Evolutionary conservation across 768 basidiomycete genomes (phyloP).

Genomic region (Gymnopilus junonius): DNA sequence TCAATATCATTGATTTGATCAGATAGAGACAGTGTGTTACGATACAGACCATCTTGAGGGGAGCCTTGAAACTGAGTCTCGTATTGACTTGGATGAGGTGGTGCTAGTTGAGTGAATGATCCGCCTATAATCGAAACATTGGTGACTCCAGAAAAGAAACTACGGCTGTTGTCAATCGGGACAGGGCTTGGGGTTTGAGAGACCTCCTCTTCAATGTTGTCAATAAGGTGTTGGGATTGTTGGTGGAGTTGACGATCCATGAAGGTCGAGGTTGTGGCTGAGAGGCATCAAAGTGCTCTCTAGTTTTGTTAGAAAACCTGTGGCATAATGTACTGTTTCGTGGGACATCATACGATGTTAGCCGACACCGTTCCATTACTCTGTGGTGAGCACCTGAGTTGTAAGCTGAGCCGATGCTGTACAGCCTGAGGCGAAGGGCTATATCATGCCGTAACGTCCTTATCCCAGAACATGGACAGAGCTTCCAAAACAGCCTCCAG

Average conservation of each 20-base stretch:
- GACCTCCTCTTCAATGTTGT: not conserved
- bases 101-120: not conserved
- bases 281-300: not conserved
- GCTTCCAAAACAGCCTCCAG: not conserved
- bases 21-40: not conserved
- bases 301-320: not conserved
- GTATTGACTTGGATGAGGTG: not conserved
- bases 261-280: not conserved
- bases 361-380: not conserved
- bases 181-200: not conserved
- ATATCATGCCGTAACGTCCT: not conserved
- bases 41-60: not conserved
- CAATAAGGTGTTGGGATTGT: not conserved
- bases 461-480: not conserved
- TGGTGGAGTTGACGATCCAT: not conserved
- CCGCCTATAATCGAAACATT: not conserved
- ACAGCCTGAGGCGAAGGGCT: not conserved
- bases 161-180: not conserved
- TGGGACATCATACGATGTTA: not conserved
- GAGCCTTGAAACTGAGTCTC: not conserved
- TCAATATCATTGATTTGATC: not conserved
- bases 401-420: not conserved
- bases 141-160: not conserved
- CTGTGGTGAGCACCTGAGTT: not conserved
- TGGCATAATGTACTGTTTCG: not conserved